phyloP scores from a whole-genome alignment of 176 grass and related monocot genomes.

The Rhynchospora breviuscula region DNA sequence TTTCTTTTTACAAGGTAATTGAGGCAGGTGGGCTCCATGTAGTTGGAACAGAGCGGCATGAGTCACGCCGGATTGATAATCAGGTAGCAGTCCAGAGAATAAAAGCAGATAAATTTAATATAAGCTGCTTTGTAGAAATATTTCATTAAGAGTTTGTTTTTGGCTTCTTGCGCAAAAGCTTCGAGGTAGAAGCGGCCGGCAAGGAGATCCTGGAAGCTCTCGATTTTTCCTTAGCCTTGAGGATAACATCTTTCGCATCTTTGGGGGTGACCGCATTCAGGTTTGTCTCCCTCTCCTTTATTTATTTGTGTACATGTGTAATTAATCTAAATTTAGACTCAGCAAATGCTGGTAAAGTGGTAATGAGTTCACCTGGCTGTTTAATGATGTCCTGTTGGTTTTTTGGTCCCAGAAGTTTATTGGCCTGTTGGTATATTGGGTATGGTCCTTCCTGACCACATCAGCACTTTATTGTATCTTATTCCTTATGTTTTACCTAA shows the following conservation, averaged over 20 bases:
- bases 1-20: slow-evolving; percentile 56
- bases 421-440: not conserved
- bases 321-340: not conserved
- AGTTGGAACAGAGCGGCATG: slow-evolving; percentile 88
- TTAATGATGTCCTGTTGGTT: not conserved
- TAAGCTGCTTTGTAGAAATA: not conserved
- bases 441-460: not conserved
- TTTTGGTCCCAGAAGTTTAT: not conserved
- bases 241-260: slow-evolving; percentile 96
- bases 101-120: not conserved
- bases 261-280: slow-evolving; percentile 98
- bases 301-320: not conserved
- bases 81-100: slow-evolving; percentile 45
- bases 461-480: not conserved
- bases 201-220: slow-evolving; percentile 97
- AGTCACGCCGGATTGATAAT: slow-evolving; percentile 98
- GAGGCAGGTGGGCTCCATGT: slow-evolving; percentile 90
- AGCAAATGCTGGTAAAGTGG: not conserved
- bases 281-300: slow-evolving; percentile 38
- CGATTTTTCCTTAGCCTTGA: slow-evolving; percentile 97
- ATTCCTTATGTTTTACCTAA: not conserved
- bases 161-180: slow-evolving; percentile 47
- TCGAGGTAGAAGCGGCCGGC: slow-evolving; percentile 90
- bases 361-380: not conserved
- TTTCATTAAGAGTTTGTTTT: slow-evolving; percentile 30